Conservation (phyloP, 2,329 filamentous ascomycete species). For the Paecilomyces variotii region DNA sequence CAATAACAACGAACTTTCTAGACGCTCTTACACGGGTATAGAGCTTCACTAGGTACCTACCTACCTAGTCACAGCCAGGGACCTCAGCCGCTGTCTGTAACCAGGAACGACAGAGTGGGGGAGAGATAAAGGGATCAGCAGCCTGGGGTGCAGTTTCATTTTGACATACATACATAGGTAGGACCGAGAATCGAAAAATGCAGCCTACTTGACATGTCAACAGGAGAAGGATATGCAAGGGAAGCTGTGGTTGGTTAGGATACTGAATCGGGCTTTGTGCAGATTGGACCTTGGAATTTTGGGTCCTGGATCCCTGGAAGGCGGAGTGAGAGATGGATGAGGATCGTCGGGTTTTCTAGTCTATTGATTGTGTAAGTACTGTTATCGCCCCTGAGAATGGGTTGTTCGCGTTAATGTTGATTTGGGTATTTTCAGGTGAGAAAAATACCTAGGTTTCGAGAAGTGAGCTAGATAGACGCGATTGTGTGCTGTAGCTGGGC, state of each 20-base stretch:
- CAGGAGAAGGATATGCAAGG: neutral
- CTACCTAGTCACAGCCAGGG: too few species aligned
- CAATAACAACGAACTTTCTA: neutral
- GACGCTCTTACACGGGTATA: neutral
- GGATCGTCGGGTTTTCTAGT: neutral
- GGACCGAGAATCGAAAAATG: neutral
- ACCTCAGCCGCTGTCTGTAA: neutral
- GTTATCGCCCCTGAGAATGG: neutral
- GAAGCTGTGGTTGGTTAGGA: neutral
- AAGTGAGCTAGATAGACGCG: too few species aligned
- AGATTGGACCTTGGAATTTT: neutral
- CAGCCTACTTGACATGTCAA: neutral
- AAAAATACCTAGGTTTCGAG: neutral
- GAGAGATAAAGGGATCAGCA: neutral
- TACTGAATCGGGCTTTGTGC: neutral
- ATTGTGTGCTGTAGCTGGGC: neutral
- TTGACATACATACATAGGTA: too few species aligned
- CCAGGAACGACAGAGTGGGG: neutral
- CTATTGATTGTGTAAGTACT: neutral
- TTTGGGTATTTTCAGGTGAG: neutral
- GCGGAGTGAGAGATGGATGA: neutral
- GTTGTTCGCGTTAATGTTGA: neutral
- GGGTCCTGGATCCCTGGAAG: neutral
- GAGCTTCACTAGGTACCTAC: too few species aligned
- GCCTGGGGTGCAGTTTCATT: too few species aligned